A percentile compares a stretch with the other conserved stretches of the same genome.
Evolutionary conservation across 352 stramenopile species (phyloP).

Genomic region (Phytophthora cactorum): DNA sequence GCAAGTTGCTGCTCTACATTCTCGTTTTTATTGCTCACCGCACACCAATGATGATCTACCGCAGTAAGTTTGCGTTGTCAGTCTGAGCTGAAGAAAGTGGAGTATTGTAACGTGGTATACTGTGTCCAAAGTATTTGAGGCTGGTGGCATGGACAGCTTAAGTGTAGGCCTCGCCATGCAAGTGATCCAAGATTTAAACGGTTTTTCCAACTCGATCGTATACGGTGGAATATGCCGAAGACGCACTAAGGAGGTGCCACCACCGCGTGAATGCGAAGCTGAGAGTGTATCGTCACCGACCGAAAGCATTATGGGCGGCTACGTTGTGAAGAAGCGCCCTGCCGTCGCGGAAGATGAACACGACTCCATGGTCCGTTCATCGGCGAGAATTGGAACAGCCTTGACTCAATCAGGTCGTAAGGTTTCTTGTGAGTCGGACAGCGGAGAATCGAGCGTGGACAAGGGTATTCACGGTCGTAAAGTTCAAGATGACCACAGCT

Average conservation of each 20-base stretch:
- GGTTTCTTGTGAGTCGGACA: slow-evolving; percentile 34
- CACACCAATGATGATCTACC: slow-evolving; percentile 77
- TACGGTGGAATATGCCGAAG: slow-evolving; percentile 69
- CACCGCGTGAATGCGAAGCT: slow-evolving; percentile 36
- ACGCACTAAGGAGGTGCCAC: slow-evolving; percentile 23
- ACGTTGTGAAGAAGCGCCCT: slow-evolving; percentile 38
- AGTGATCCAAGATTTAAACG: slow-evolving; percentile 71
- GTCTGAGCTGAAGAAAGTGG: neutral
- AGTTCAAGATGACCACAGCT: slow-evolving; percentile 22
- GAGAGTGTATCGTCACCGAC: slow-evolving; percentile 55
- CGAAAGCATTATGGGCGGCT: slow-evolving; percentile 37
- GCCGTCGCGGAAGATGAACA: slow-evolving; percentile 27
- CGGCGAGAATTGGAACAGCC: slow-evolving; percentile 16
- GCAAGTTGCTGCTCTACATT: slow-evolving; percentile 76
- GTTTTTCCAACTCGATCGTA: slow-evolving; percentile 76
- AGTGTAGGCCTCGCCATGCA: slow-evolving; percentile 55
- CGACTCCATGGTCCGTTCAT: slow-evolving; percentile 20
- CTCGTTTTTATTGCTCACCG: slow-evolving; percentile 74
- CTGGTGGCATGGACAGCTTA: slow-evolving; percentile 40
- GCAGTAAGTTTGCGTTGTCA: slow-evolving; percentile 41
- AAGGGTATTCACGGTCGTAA: slow-evolving; percentile 21
- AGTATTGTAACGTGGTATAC: slow-evolving; percentile 16
- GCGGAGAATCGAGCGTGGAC: slow-evolving; percentile 22
- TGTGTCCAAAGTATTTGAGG: slow-evolving; percentile 46
- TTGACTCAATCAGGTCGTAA: slow-evolving; percentile 33